phyloP scores from a whole-genome alignment of 768 basidiomycete genomes.

The Kondoa subrosea region DNA sequence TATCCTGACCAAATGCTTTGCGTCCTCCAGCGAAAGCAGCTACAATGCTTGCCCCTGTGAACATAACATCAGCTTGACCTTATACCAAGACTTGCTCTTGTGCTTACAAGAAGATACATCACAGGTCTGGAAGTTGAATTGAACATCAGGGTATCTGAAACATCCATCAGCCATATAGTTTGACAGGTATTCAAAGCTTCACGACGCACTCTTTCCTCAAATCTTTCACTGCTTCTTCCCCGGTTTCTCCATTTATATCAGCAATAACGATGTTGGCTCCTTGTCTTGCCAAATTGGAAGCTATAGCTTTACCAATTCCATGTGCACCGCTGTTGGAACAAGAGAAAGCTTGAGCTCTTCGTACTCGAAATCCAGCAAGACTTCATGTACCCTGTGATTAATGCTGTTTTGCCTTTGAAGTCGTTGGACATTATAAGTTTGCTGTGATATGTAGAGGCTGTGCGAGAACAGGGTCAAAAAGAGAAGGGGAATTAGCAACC shows the following conservation, averaged over 20 bases:
- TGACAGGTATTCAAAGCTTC: not conserved
- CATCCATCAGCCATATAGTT: not conserved
- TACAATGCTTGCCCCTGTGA: not conserved
- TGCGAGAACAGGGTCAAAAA: too few relatives aligned
- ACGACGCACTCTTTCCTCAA: not conserved
- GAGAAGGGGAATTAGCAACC: too few relatives aligned
- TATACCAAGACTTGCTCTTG: not conserved
- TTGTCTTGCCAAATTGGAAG: not conserved
- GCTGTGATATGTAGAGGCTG: not conserved
- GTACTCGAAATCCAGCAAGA: not conserved
- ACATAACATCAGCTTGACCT: not conserved
- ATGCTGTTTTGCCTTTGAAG: not conserved
- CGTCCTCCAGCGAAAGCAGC: not conserved
- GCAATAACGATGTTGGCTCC: conserved; percentile 5
- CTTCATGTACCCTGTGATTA: not conserved
- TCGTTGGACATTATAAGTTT: not conserved
- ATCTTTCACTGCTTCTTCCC: not conserved
- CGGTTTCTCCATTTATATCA: not conserved
- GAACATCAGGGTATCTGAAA: not conserved
- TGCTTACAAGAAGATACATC: not conserved
- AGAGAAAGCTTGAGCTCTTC: not conserved
- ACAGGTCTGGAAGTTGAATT: not conserved
- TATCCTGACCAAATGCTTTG: not conserved
- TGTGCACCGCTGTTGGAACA: not conserved
- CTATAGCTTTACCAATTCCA: not conserved